Evolutionary conservation across 352 stramenopile species (phyloP), one percentile per base, ranked within the genome.

Genomic region (Thalassiosira livingstoniorum): DNA sequence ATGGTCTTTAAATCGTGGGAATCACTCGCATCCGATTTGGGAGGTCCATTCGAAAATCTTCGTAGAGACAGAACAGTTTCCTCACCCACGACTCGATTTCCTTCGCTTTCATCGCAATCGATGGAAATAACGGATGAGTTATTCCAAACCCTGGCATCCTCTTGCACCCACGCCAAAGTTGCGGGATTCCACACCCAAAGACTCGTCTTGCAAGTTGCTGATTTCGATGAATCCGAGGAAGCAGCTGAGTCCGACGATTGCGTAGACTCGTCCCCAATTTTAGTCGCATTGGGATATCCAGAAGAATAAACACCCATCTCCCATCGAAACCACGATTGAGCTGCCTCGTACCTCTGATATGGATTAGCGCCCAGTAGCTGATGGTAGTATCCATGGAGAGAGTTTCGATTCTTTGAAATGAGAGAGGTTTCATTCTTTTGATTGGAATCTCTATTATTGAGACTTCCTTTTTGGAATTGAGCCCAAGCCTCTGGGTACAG

Each of bases 291-390:
- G 25, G 7, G 55, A 73, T 75, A 81, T 25, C 39, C 92, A 95
- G 54, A 92, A 92, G 72, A 78, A 67, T 80, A 87, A 57, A 89
- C 78, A 23, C 61, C 61, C 67, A 95, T 94, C 90, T 98, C 96
- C 95, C 95, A 98, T 72, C 89, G 95, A 39, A 95, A 95, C 96
- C 96, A 98, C 21, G 94, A 94, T 25, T 95, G 83, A 27, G 95
- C 79, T 35, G 83, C 80, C 15, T 51, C 43, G 34, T 75, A 61
- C 43, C 84, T 72, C 10, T 47, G 47, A 15, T 67, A 15, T 42
- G 70, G 60, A 80, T 90, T 67, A 11, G 68, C 63, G 54, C 75
- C 73, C 39, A 91, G 45, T 18, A 92, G 65, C 34, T 67, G 55
- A 81, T 90, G 37, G 60, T 92, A 91, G 64, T 91, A 91, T 53